Conservation (phyloP, 2,329 filamentous ascomycete species). For the Sclerotinia nivalis region DNA sequence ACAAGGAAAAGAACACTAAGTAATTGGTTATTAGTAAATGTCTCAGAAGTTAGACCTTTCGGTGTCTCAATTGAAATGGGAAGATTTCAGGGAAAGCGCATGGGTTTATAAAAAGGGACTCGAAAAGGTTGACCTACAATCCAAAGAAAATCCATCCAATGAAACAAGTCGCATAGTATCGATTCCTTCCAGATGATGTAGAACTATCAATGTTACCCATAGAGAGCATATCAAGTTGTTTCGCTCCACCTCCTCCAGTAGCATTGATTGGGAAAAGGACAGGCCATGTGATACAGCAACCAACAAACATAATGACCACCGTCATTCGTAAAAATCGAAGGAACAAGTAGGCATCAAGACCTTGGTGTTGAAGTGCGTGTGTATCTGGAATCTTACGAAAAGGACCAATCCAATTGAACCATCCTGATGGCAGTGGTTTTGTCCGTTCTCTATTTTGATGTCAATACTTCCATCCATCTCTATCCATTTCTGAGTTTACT, state of each 20-base stretch:
- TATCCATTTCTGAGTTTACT: slow-evolving; percentile 15
- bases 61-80: background rate
- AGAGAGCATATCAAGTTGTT: slow-evolving; percentile 74
- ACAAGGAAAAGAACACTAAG: slow-evolving; percentile 75
- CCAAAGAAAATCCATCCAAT: slow-evolving; percentile 76
- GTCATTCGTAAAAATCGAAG: slow-evolving; percentile 83
- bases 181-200: slow-evolving; percentile 55
- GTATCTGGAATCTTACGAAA: slow-evolving; percentile 72
- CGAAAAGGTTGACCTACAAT: slow-evolving; percentile 50
- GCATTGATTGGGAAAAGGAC: slow-evolving; percentile 82
- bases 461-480: slow-evolving; percentile 25
- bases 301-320: slow-evolving; percentile 77
- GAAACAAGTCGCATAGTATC: slow-evolving; percentile 77
- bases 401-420: slow-evolving; percentile 66
- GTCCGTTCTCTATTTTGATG: slow-evolving; percentile 52
- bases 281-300: slow-evolving; percentile 82
- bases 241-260: slow-evolving; percentile 67
- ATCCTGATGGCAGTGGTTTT: slow-evolving; percentile 58
- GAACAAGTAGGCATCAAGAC: slow-evolving; percentile 88
- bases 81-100: background rate
- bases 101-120: background rate
- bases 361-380: slow-evolving; percentile 85
- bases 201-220: slow-evolving; percentile 71
- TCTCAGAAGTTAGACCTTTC: no score
- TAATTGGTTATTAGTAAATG: background rate